Evolutionary conservation across 495 filamentous ascomycete genomes (phyloP), one percentile per base, ranked within the genome.

Genomic region (Penicillium macrosclerotiorum): DNA sequence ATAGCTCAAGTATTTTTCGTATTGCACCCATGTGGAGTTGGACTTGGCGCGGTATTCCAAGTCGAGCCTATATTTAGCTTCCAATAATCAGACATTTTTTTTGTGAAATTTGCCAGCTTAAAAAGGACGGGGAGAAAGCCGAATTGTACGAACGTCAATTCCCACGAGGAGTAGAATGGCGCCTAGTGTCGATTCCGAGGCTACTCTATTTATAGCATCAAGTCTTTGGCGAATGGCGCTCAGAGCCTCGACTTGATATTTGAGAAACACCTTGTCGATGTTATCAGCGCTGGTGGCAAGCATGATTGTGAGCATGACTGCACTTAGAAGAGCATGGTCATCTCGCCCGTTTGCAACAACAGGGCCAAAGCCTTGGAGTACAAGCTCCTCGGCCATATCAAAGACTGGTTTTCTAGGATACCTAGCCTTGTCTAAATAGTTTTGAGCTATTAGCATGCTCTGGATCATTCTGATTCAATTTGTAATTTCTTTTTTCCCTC

Each of bases 121-220:
- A 14, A 0, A 14, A 5, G 9, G 13, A 4, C 6, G n/a, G 1
- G 8, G 8, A 8, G 3, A 31, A 25, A 22, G 33, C 24, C 4
- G 11, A 16, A 26, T 16, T 2, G 30, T 27, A 39, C 64, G 31
- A 6, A 72, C 68, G 55, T 63, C 67, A 9, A 70, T 47, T 19
- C 67, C 61, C 12, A 61, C 63, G 0, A 70, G 52, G 8, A 72
- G 45, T 40, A 72, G 42, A 44, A 72, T 70, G n/a, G 68, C 57
- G 7, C 68, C 68, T 4, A 72, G 42, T 1, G 67, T 69, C 18
- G 68, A 50, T 41, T 65, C 63, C 26, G 60, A 60, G 24, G 57
- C 53, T 27, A 65, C 59, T 12, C 37, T 47, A 14, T 47, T 31
- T 11, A 37, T 33, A 37, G 54, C 60, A 27, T 20, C 43, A 51